Percentiles rank a stretch among this genome's conserved stretches.
Conservation (phyloP, 1,139 yeast genomes). For the Pichia sp. region DNA sequence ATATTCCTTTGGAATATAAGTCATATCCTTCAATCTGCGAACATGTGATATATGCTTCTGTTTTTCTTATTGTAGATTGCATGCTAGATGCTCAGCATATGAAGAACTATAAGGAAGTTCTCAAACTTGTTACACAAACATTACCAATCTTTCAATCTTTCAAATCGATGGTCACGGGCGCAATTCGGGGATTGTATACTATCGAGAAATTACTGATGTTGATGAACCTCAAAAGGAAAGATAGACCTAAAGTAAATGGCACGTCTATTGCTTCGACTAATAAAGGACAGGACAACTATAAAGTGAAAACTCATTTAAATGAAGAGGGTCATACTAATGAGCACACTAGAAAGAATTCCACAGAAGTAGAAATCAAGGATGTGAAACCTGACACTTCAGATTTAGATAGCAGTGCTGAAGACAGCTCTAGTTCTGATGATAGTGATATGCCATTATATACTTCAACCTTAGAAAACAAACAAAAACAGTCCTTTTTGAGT, state of each 20-base stretch:
- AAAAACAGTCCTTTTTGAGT: neutral
- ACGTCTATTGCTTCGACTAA: neutral
- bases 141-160: conserved; percentile 23
- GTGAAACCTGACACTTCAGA: neutral
- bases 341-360: neutral
- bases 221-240: conserved; percentile 10
- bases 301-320: neutral
- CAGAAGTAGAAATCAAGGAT: neutral
- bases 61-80: conserved; percentile 29
- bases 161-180: conserved; percentile 26
- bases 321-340: neutral
- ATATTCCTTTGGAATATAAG: conserved; percentile 20
- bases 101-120: conserved; percentile 16
- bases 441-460: conserved; percentile 11
- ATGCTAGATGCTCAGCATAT: conserved; percentile 21
- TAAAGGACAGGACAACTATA: neutral
- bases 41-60: conserved; percentile 25
- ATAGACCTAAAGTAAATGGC: neutral
- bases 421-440: conserved; percentile 1
- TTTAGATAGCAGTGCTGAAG: neutral
- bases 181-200: conserved; percentile 28
- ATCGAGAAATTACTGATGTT: conserved; percentile 23
- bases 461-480: conserved; percentile 2
- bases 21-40: conserved; percentile 24
- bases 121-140: conserved; percentile 17